Percentiles rank a stretch among this genome's conserved stretches.
Conservation (phyloP, 2,329 filamentous ascomycete genomes). For the Raffaelea deltoideospora region DNA sequence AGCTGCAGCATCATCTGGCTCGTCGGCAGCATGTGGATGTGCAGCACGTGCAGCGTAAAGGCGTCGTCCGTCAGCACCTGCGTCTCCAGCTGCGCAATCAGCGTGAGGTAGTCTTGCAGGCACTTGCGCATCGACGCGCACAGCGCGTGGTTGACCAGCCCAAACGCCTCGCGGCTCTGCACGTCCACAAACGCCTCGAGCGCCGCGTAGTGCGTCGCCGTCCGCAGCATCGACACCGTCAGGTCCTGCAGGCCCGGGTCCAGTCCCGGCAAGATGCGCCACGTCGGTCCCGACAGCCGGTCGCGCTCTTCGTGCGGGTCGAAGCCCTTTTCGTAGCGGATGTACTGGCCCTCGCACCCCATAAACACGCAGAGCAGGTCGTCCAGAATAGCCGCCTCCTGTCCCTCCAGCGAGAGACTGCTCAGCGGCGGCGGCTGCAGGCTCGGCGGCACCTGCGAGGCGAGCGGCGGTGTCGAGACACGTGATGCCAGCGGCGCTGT, state of each 20-base stretch:
- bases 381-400: conserved; percentile 78
- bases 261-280: conserved; percentile 64
- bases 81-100: conserved; percentile 86
- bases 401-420: conserved; percentile 60
- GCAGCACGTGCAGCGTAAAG: conserved; percentile 87
- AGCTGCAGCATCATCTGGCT: conserved; percentile 84
- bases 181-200: conserved; percentile 89
- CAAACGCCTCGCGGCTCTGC: conserved; percentile 83
- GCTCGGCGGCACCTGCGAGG: conserved; percentile 53
- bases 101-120: conserved; percentile 81
- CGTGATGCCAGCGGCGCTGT: conserved; percentile 55
- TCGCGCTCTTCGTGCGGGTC: conserved; percentile 77
- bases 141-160: conserved; percentile 85
- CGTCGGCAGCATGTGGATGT: conserved; percentile 80
- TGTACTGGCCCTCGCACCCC: conserved; percentile 97
- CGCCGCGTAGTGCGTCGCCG: conserved; percentile 85
- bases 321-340: conserved; percentile 71
- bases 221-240: conserved; percentile 75
- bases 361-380: conserved; percentile 92
- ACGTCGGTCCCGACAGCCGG: conserved; percentile 66
- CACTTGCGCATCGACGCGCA: conserved; percentile 89
- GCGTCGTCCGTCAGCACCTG: conserved; percentile 77
- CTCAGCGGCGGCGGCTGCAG: conserved; percentile 54
- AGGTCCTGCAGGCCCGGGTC: conserved; percentile 86
- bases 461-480: conserved; percentile 46